Evolutionary conservation across 176 grass and related monocot genomes (phyloP).

Genomic region (Themeda triandra): DNA sequence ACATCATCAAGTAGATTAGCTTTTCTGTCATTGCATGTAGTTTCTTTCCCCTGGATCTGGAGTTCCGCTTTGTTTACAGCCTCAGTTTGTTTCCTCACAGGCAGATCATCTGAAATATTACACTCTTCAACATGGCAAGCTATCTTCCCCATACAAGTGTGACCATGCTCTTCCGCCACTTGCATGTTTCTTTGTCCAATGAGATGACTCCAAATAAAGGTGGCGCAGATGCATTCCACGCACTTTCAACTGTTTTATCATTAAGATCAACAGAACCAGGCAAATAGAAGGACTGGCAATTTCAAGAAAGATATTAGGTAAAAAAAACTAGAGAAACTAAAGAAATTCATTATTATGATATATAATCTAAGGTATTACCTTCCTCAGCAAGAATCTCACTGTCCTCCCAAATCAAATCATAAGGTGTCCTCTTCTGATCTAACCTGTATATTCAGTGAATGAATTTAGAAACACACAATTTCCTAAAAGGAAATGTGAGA

Average conservation of each 20-base stretch:
- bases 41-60: conserved; percentile 16
- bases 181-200: conserved; percentile 70
- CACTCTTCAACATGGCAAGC: background rate
- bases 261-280: conserved; percentile 78
- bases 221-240: conserved; percentile 80
- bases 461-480: background rate
- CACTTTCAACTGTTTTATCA: conserved; percentile 77
- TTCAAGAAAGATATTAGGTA: conserved; percentile 10
- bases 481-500: background rate
- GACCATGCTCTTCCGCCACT: conserved; percentile 53
- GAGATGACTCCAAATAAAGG: conserved; percentile 79
- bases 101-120: conserved; percentile 8
- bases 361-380: conserved; percentile 48
- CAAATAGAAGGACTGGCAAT: conserved; percentile 83
- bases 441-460: conserved; percentile 41
- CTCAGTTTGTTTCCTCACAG: conserved; percentile 9
- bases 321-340: background rate
- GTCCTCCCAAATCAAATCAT: conserved; percentile 95
- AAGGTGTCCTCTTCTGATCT: conserved; percentile 58
- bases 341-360: background rate
- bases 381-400: conserved; percentile 62
- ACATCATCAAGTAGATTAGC: conserved; percentile 19
- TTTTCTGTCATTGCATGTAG: background rate
- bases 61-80: background rate
- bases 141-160: conserved; percentile 12